Evolutionary conservation across 1,284 basidiomycete genomes (phyloP), one percentile per base, ranked within the genome.

Genomic region (Trametes sp.): DNA sequence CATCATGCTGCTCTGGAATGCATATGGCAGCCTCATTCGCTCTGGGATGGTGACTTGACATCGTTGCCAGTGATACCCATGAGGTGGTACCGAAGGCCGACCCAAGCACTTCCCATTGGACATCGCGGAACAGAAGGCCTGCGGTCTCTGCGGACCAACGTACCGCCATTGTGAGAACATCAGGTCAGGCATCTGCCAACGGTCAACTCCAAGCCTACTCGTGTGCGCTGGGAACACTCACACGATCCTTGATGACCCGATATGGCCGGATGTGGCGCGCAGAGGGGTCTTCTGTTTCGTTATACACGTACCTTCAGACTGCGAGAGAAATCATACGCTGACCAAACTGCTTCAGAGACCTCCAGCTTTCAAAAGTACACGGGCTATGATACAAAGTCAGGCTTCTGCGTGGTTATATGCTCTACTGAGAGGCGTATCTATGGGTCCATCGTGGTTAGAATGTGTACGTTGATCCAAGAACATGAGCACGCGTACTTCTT

Each of bases 401-500:
- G 8, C 11, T 24, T 26, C 42, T 48, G 16, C 31, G 8, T 36
- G 9, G 11, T n/a, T 28, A 4, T 9, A 10, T 28, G 29, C 35
- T 26, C 35, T 48, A 56, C 54, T 56, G 44, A 11, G 44, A 28
- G n/a, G 54, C 54, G 33, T 48, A 56, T 29, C 54, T 58, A 36
- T 10, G n/a, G n/a, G 6, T 16, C 8, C 11, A 19, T 11, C 14
- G 23, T 4, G 4, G 10, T 45, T 10, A 55, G 26, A 9, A n/a
- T 7, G 31, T 11, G 9, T n/a, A 13, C 1, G 5, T 2, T 19
- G 6, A 21, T 2, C 7, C n/a, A 24, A n/a, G 21, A 13, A 19
- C 1, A 3, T 23, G 4, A n/a, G n/a, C 4, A 6, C 1, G 58
- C 70, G 60, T 71, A 92, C 92, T 88, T 93, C 83, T 89, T 93